These are phyloP conservation scores for Puccinia coronata DNA, from an alignment of 1,284 basidiomycete genomes.

Conservation along the genomic window DNA sequence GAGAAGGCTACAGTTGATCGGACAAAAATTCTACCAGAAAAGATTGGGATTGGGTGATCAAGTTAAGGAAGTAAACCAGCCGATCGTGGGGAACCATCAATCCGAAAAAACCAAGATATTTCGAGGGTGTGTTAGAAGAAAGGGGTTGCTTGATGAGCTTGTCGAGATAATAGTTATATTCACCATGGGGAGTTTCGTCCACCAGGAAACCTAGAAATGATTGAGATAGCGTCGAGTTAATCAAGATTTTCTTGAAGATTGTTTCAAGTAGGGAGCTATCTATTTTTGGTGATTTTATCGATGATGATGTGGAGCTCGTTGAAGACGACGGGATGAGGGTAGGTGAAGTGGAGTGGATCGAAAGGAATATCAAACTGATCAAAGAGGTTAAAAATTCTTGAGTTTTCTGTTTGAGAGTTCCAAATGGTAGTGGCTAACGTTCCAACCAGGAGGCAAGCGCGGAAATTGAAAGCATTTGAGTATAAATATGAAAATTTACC, in stretches of 20 bases:
- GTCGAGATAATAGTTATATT: constrained; percentile 11
- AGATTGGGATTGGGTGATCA: constrained; percentile 9
- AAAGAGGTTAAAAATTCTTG: constrained; percentile 20
- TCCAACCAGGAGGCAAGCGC: background rate
- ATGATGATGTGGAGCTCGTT: background rate
- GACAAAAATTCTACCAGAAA: constrained; percentile 25
- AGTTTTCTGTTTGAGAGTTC: constrained; percentile 7
- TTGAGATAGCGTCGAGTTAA: background rate
- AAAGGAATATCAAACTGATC: constrained; percentile 29
- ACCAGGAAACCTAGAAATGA: constrained; percentile 16
- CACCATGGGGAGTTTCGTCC: background rate
- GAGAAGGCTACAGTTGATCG: background rate
- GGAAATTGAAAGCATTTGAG: background rate
- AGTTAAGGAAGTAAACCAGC: constrained; percentile 3
- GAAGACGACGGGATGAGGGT: constrained; percentile 23
- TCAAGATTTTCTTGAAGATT: constrained; percentile 26
- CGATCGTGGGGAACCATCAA: background rate
- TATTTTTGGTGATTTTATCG: constrained; percentile 5
- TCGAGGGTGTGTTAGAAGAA: background rate
- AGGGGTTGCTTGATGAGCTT: constrained; percentile 16
- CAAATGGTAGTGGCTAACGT: constrained; percentile 33
- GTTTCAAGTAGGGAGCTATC: constrained; percentile 12
- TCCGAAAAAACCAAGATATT: constrained; percentile 6
- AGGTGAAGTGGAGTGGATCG: constrained; percentile 32
- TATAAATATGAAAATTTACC: background rate